Evolutionary conservation across 1,284 basidiomycete species (phyloP).

Genomic region (Ceraceosorus guamensis): DNA sequence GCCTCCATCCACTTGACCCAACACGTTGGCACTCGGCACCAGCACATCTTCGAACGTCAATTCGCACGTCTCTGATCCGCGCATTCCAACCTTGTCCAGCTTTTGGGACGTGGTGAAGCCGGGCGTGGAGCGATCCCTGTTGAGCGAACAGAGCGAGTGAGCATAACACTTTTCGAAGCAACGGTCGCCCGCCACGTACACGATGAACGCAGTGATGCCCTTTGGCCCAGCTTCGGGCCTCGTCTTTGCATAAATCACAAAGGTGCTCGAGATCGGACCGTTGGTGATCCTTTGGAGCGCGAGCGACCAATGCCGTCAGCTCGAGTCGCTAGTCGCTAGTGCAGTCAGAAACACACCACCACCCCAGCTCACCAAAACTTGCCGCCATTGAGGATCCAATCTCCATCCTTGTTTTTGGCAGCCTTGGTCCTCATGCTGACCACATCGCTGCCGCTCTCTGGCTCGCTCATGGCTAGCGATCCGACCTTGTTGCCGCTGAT

Average conservation of each 20-base stretch:
- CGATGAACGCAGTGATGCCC: slow-evolving; percentile 85
- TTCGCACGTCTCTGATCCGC: slow-evolving; percentile 89
- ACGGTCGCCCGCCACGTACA: slow-evolving; percentile 43
- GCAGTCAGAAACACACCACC: no score
- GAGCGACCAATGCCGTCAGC: neutral
- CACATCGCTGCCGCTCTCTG: slow-evolving; percentile 83
- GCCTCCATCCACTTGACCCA: slow-evolving; percentile 71
- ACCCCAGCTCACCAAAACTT: slow-evolving; percentile 67
- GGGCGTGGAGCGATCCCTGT: slow-evolving; percentile 61
- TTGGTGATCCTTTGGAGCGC: slow-evolving; percentile 64
- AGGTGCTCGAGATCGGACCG: slow-evolving; percentile 76
- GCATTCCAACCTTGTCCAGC: slow-evolving; percentile 92
- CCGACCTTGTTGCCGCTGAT: slow-evolving; percentile 76
- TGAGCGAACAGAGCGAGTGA: no score
- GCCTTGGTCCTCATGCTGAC: slow-evolving; percentile 80
- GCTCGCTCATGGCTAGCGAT: slow-evolving; percentile 87
- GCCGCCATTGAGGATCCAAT: slow-evolving; percentile 63
- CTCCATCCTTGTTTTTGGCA: slow-evolving; percentile 60
- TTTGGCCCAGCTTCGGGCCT: slow-evolving; percentile 69
- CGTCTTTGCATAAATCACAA: slow-evolving; percentile 90
- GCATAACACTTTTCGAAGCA: no score
- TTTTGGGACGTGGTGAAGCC: slow-evolving; percentile 86
- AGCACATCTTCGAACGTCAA: slow-evolving; percentile 84
- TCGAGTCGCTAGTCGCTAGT: neutral
- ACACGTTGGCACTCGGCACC: slow-evolving; percentile 75